Conservation (phyloP, 208 protist species). For the Trypanosoma lewisi region DNA sequence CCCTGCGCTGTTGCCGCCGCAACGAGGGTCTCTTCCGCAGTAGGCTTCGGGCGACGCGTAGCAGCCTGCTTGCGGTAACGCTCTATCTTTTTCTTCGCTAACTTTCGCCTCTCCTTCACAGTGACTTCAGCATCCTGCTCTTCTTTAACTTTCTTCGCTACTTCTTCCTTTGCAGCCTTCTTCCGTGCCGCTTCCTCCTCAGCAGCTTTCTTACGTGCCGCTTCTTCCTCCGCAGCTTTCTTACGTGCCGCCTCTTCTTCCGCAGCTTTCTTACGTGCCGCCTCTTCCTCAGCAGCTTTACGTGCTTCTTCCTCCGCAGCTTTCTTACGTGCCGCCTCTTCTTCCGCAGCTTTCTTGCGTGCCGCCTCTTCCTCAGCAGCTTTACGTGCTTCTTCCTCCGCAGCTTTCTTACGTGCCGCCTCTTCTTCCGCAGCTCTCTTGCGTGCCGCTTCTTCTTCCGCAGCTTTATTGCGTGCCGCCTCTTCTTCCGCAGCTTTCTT, state of each 20-base stretch:
- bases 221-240: conserved; percentile 12
- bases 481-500: conserved; percentile 10
- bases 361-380: conserved; percentile 16
- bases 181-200: conserved; percentile 18
- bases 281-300: conserved; percentile 8
- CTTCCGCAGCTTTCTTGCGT: conserved; percentile 15
- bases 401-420: conserved; percentile 13
- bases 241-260: conserved; percentile 16
- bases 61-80: conserved; percentile 39
- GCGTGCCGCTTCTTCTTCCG: conserved; percentile 12
- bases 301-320: conserved; percentile 14
- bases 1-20: conserved; percentile 10
- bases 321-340: conserved; percentile 22
- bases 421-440: conserved; percentile 10
- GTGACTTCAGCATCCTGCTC: conserved; percentile 7
- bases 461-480: conserved; percentile 16
- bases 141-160: conserved; percentile 15
- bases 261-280: conserved; percentile 9
- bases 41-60: conserved; percentile 14
- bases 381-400: conserved; percentile 8
- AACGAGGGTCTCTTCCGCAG: conserved; percentile 3
- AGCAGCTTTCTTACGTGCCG: conserved; percentile 13
- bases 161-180: conserved; percentile 19
- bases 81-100: conserved; percentile 45
- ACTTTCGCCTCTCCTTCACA: conserved; percentile 8